phyloP scores from a whole-genome alignment of 1,284 basidiomycete genomes.

The Trichosporon sp. region DNA sequence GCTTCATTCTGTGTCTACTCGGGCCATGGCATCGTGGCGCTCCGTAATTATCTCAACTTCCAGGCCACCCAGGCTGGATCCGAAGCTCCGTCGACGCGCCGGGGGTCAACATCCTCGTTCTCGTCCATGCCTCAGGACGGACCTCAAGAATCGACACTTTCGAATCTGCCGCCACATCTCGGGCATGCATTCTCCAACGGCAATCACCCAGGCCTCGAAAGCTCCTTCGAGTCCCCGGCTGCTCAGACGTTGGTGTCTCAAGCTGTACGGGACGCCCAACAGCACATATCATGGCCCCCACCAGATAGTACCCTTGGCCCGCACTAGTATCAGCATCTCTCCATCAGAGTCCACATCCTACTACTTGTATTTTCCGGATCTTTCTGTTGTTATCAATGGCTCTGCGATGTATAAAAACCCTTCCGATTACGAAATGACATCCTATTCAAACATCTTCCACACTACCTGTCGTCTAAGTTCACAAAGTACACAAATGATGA shows the following conservation, averaged over 20 bases:
- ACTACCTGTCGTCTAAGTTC: background rate
- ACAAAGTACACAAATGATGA: background rate
- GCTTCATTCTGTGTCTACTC: slow-evolving; percentile 97
- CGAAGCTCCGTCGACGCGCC: slow-evolving; percentile 21
- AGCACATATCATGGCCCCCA: too few species aligned
- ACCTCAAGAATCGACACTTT: background rate
- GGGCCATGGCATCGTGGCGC: slow-evolving; percentile 80
- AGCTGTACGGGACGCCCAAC: too few species aligned
- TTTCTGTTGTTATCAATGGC: background rate
- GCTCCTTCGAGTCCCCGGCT: background rate
- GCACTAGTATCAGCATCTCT: background rate
- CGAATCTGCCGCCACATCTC: background rate
- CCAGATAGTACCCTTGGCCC: background rate
- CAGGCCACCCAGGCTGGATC: slow-evolving; percentile 17
- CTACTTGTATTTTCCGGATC: background rate
- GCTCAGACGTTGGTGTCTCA: too few species aligned
- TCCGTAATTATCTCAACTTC: slow-evolving; percentile 70
- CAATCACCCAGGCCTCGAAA: background rate
- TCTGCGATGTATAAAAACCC: background rate
- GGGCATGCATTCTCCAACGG: slow-evolving; percentile 10
- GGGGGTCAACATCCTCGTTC: slow-evolving; percentile 17
- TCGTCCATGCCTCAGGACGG: slow-evolving; percentile 12
- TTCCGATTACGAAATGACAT: background rate
- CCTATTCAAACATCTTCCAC: background rate
- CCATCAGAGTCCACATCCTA: background rate